Percentiles rank a stretch among this genome's conserved stretches.
These are phyloP conservation scores for Xylaria polymorpha DNA, from an alignment of 2,329 filamentous ascomycete genomes.

Conservation along the genomic window DNA sequence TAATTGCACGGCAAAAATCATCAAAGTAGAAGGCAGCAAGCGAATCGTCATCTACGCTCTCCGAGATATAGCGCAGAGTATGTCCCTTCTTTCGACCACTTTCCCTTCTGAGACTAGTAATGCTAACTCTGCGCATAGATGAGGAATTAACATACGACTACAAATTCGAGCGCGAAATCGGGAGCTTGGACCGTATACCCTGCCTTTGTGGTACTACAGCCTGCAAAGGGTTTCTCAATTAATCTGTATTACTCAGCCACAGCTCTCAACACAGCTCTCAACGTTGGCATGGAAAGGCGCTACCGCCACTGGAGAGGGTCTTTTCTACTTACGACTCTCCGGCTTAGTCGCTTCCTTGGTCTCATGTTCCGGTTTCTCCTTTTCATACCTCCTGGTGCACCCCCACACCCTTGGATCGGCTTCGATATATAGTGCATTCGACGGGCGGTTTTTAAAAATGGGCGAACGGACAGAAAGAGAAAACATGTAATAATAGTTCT, in stretches of 20 bases:
- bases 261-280: slow-evolving; percentile 9
- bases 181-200: slow-evolving; percentile 93
- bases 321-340: not conserved
- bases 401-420: slow-evolving; percentile 30
- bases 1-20: slow-evolving; percentile 99
- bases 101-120: slow-evolving; percentile 10
- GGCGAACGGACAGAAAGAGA: slow-evolving; percentile 23
- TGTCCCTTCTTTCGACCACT: slow-evolving; percentile 55
- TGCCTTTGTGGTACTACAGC: slow-evolving; percentile 96
- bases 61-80: slow-evolving; percentile 94
- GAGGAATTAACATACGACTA: slow-evolving; percentile 99
- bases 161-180: slow-evolving; percentile 98
- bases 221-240: slow-evolving; percentile 99
- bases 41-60: slow-evolving; percentile 98
- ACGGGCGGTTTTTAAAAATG: slow-evolving; percentile 22
- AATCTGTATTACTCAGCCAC: slow-evolving; percentile 49
- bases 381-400: slow-evolving; percentile 10
- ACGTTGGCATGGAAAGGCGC: not conserved
- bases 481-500: slow-evolving; percentile 36
- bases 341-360: not conserved
- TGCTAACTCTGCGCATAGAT: slow-evolving; percentile 67
- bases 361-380: slow-evolving; percentile 15
- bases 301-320: not conserved
- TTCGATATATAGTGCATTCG: slow-evolving; percentile 40
- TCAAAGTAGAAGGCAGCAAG: slow-evolving; percentile 97